Conservation (phyloP, 2,329 filamentous ascomycete species). For the Fusarium burgessii region DNA sequence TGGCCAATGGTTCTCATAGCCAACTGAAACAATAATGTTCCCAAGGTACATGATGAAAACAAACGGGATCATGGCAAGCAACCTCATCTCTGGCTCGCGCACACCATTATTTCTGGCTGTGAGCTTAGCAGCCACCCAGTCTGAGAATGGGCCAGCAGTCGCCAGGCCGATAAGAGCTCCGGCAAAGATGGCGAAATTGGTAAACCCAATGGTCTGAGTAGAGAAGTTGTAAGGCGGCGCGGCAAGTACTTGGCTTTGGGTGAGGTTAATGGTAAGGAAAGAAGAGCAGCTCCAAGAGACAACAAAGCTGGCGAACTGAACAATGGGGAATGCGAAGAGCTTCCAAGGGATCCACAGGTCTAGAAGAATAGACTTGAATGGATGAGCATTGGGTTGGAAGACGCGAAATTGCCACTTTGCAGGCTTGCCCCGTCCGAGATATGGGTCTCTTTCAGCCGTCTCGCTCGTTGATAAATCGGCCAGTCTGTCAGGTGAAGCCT, state of each 20-base stretch:
- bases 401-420: conserved; percentile 3
- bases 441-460: background rate
- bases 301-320: background rate
- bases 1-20: background rate
- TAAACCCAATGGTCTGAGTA: background rate
- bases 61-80: background rate
- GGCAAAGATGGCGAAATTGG: conserved; percentile 1
- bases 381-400: background rate
- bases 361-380: background rate
- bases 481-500: background rate
- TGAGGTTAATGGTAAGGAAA: background rate
- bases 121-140: background rate
- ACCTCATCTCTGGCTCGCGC: background rate
- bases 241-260: background rate
- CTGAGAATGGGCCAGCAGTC: background rate
- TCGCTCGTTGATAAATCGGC: background rate
- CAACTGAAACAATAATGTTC: background rate
- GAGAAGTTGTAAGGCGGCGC: conserved; percentile 8
- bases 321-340: background rate
- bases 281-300: conserved; percentile 7
- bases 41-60: conserved; percentile 1
- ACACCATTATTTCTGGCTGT: background rate
- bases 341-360: conserved; percentile 1
- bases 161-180: background rate
- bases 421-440: background rate